Conservation (phyloP, 208 protist species). For the Leishmania tarentolae region DNA sequence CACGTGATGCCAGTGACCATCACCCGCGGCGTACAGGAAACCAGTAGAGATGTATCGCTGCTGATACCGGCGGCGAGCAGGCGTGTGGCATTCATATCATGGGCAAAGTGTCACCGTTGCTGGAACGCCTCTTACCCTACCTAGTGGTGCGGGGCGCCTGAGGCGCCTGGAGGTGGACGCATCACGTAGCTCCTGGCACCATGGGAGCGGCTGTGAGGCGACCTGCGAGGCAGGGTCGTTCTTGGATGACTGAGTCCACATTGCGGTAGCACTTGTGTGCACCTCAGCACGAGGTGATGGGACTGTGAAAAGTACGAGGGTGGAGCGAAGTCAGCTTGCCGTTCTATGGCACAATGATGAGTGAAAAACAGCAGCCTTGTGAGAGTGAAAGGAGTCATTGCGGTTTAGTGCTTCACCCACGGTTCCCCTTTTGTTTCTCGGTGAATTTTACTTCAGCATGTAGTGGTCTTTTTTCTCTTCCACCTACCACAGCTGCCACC, state of each 20-base stretch:
- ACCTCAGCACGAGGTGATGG: background rate
- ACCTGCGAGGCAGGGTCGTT: background rate
- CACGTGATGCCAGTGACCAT: background rate
- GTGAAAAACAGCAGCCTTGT: background rate
- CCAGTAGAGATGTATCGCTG: background rate
- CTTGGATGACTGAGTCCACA: background rate
- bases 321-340: background rate
- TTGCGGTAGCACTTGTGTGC: background rate
- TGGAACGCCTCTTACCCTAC: background rate
- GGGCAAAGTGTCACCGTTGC: background rate
- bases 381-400: background rate
- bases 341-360: background rate
- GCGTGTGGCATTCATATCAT: background rate
- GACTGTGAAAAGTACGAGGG: background rate
- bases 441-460: background rate
- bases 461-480: background rate
- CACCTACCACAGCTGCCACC: background rate
- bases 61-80: background rate
- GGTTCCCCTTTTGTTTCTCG: background rate
- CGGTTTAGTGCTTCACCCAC: background rate
- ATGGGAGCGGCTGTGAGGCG: background rate
- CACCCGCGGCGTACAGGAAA: background rate
- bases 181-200: background rate
- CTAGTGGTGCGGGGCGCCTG: background rate
- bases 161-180: background rate